These are phyloP conservation scores for Schizonepeta tenuifolia DNA, from an alignment of 257 asterid genomes.

Conservation along the genomic window DNA sequence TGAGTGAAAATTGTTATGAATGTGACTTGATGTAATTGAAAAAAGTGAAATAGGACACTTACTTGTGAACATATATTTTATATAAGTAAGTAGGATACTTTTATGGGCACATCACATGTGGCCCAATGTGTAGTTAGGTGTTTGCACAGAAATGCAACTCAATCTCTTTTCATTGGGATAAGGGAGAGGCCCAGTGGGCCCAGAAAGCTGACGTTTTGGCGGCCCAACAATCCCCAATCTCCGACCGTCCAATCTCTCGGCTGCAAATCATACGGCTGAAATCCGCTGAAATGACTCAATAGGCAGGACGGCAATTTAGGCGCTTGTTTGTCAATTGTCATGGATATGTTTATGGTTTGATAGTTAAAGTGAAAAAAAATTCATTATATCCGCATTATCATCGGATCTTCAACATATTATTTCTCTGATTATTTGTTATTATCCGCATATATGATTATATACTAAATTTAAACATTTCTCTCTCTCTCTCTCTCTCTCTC, in stretches of 20 bases:
- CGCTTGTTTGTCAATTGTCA: conserved; percentile 38
- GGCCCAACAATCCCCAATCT: conserved; percentile 36
- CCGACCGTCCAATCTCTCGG: conserved; percentile 28
- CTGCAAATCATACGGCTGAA: conserved; percentile 40
- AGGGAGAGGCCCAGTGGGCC: conserved; percentile 40
- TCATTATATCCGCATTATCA: conserved; percentile 26
- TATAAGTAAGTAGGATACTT: too few relatives aligned
- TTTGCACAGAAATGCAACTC: not conserved
- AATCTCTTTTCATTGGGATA: not conserved
- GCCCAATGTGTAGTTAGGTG: not conserved
- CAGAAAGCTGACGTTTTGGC: conserved; percentile 17
- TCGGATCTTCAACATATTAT: conserved; percentile 37
- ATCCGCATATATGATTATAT: not conserved
- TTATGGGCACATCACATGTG: conserved; percentile 18
- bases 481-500: too few relatives aligned
- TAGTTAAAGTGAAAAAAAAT: not conserved
- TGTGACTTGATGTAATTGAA: too few relatives aligned
- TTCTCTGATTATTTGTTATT: too few relatives aligned
- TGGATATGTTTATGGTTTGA: conserved; percentile 22
- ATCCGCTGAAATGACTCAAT: conserved; percentile 16
- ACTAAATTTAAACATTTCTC: not conserved
- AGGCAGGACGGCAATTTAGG: conserved; percentile 40
- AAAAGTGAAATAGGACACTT: too few relatives aligned
- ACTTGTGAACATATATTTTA: too few relatives aligned
- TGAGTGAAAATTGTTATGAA: too few relatives aligned